Evolutionary conservation across 352 stramenopile genomes (phyloP).

Genomic region (Pythium plurisporium): DNA sequence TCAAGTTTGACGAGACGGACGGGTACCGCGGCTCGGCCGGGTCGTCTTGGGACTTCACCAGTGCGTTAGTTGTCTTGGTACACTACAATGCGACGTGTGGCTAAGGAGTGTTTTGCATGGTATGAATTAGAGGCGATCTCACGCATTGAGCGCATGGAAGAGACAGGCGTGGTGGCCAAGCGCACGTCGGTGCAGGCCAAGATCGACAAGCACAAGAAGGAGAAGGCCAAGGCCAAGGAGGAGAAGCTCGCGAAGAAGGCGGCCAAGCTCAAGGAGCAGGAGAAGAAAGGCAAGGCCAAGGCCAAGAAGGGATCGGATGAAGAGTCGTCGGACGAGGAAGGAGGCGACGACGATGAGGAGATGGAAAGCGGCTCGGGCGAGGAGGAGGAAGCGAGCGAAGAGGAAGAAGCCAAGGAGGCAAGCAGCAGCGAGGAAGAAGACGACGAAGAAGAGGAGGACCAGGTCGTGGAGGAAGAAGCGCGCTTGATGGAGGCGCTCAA

Average conservation of each 20-base stretch:
- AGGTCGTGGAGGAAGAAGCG: slow-evolving; percentile 75
- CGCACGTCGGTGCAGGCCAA: slow-evolving; percentile 82
- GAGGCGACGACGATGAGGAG: slow-evolving; percentile 29
- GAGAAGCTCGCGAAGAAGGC: slow-evolving; percentile 52
- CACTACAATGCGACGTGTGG: background rate
- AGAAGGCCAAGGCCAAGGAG: slow-evolving; percentile 61
- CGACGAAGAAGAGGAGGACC: slow-evolving; percentile 45
- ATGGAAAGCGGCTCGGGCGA: slow-evolving; percentile 30
- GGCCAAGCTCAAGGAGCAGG: slow-evolving; percentile 36
- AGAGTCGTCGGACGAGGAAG: slow-evolving; percentile 12
- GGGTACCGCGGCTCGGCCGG: slow-evolving; percentile 44
- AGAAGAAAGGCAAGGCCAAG: slow-evolving; percentile 25
- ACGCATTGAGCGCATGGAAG: slow-evolving; percentile 76
- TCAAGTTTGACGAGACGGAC: slow-evolving; percentile 78
- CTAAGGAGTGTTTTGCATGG: background rate
- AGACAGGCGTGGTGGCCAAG: slow-evolving; percentile 48
- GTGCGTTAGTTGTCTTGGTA: slow-evolving; percentile 24
- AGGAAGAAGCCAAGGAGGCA: slow-evolving; percentile 18
- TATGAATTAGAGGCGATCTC: slow-evolving; percentile 60
- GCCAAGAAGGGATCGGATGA: slow-evolving; percentile 20
- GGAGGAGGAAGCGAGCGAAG: slow-evolving; percentile 37
- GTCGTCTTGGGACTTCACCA: slow-evolving; percentile 86
- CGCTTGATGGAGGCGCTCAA: slow-evolving; percentile 63
- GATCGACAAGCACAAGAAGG: slow-evolving; percentile 77
- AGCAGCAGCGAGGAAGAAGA: slow-evolving; percentile 33